Evolutionary conservation across 1,284 basidiomycete species (phyloP), one percentile per base, ranked within the genome.

Genomic region (Ustilago tritici): DNA sequence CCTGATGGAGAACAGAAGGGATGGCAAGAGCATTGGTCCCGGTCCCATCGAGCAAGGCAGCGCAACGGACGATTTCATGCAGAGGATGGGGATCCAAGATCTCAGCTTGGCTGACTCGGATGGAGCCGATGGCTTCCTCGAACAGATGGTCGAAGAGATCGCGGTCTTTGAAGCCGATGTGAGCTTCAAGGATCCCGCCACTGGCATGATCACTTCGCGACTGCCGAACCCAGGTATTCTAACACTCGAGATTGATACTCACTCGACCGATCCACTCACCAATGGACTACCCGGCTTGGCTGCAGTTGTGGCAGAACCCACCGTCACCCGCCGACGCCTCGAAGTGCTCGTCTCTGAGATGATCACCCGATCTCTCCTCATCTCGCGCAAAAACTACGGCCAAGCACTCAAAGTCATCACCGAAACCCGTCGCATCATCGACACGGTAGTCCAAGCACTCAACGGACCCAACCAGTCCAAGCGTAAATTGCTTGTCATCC

Each of bases 21-120:
- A 73, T 4, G 70, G 61, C 63, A 77, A 75, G 62, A 69, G 59
- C 34, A 66, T 71, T 40, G 67, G 65, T 23, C 65, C 53, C 15
- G 65, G 67, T 12, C 74, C 68, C 3, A 77, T 81, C 43, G 81
- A 82, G 69, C 67, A 75, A 19, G 80, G 81, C 11, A 80, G 75
- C 46, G 82, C 82, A 5, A 83, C 80, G 36, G 82, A 82, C 49
- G 82, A 84, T 50, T 83, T 84, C 54, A 80, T 84, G 70, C 80
- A 82, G 56, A 65, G 82, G 35, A 78, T 84, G 62, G 82, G 82
- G 31, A 73, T 84, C 28, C 70, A 81, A n/a, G 68, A 72, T 38
- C 71, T 84, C 38, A 78, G 66, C 34, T 49, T 84, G n/a, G 62
- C 57, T 9, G 81, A 80, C 15, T 69, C 71, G 52, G 75, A 73